Conservation (phyloP, 768 basidiomycete genomes). For the Sistotremastrum suecicum region DNA sequence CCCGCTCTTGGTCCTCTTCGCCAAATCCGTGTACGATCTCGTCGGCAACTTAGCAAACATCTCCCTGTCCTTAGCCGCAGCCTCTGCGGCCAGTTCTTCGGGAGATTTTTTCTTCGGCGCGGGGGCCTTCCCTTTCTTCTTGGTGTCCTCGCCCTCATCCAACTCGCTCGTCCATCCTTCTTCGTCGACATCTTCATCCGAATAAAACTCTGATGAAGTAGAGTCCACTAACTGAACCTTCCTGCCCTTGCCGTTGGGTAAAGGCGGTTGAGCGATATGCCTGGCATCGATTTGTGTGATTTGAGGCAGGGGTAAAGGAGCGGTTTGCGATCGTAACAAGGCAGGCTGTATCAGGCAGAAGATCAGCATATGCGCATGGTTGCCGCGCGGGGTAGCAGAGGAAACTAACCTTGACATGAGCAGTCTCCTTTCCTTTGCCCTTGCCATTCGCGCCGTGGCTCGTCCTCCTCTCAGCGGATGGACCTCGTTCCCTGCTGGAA, state of each 20-base stretch:
- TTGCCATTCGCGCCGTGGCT: too few relatives aligned
- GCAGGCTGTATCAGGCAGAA: too few relatives aligned
- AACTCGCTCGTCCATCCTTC: constrained; percentile 33
- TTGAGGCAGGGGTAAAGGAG: not conserved
- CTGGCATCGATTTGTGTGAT: not conserved
- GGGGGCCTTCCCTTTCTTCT: constrained; percentile 14
- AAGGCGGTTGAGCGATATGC: constrained; percentile 1
- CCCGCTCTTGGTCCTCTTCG: constrained; percentile 34
- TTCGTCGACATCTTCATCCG: constrained; percentile 10
- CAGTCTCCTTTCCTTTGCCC: too few relatives aligned
- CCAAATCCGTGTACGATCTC: constrained; percentile 46
- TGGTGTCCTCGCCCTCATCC: constrained; percentile 20
- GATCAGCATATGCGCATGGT: not conserved
- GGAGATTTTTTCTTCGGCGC: constrained; percentile 14
- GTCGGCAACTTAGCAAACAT: constrained; percentile 57
- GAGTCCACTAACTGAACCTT: constrained; percentile 21
- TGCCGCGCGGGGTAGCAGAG: not conserved
- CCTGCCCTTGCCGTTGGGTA: constrained; percentile 14
- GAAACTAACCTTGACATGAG: constrained; percentile 5
- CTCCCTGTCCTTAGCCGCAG: constrained; percentile 51
- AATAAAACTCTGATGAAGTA: constrained; percentile 34
- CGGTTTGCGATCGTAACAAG: too few relatives aligned
- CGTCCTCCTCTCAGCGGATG: too few relatives aligned
- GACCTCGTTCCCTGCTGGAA: too few relatives aligned
- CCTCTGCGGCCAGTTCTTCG: constrained; percentile 33